These are phyloP conservation scores for Hirschioporus abietinus DNA, from an alignment of 768 basidiomycete species.

Conservation along the genomic window DNA sequence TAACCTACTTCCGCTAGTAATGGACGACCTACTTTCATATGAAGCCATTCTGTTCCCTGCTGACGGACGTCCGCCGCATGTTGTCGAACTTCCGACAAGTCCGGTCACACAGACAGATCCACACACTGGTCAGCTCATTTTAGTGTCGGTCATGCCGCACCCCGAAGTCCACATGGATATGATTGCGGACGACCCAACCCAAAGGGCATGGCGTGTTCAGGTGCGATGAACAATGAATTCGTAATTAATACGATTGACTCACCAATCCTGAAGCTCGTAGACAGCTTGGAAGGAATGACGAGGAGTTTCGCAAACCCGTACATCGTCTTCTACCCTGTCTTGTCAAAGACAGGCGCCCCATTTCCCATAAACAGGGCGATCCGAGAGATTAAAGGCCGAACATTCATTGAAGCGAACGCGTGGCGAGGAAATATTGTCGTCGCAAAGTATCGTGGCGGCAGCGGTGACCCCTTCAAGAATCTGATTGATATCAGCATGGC, in stretches of 20 bases:
- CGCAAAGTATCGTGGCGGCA: slow-evolving; percentile 54
- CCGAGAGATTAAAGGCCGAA: slow-evolving; percentile 63
- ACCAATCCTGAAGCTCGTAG: slow-evolving; percentile 46
- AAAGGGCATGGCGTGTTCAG: slow-evolving; percentile 69
- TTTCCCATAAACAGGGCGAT: slow-evolving; percentile 77
- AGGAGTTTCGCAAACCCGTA: slow-evolving; percentile 75
- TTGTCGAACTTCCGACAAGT: slow-evolving; percentile 75
- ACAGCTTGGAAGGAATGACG: slow-evolving; percentile 76
- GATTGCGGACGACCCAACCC: slow-evolving; percentile 66
- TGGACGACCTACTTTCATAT: slow-evolving; percentile 62
- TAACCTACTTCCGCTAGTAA: slow-evolving; percentile 22
- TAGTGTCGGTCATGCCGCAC: slow-evolving; percentile 59
- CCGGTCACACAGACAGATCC: slow-evolving; percentile 36
- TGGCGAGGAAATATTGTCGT: slow-evolving; percentile 81
- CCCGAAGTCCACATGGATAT: slow-evolving; percentile 85
- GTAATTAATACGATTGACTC: slow-evolving; percentile 15
- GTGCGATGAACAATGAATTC: slow-evolving; percentile 31
- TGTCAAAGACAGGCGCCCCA: slow-evolving; percentile 76
- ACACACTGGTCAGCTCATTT: slow-evolving; percentile 39
- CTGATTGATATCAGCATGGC: slow-evolving; percentile 78
- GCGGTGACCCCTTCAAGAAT: slow-evolving; percentile 28
- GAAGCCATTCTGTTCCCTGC: slow-evolving; percentile 75
- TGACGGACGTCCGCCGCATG: slow-evolving; percentile 70
- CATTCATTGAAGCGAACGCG: slow-evolving; percentile 52
- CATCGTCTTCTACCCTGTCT: slow-evolving; percentile 71